phyloP scores from a whole-genome alignment of 176 grass and related monocot species.

The Phoenix roebelenii region DNA sequence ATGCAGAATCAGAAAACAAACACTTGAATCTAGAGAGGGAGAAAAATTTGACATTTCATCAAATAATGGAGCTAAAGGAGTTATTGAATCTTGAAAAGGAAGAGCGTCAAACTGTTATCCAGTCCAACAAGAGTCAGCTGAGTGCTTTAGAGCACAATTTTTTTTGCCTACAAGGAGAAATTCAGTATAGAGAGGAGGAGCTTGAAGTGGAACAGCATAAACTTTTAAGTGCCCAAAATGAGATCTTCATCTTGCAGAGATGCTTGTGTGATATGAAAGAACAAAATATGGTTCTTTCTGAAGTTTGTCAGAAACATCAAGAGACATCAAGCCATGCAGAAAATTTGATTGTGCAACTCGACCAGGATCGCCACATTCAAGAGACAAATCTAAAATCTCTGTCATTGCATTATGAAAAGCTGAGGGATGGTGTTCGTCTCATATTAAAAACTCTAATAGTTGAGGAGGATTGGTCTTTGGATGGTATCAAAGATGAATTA shows the following conservation, averaged over 20 bases:
- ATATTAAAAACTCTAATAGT: constrained; percentile 62
- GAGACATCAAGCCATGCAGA: constrained; percentile 2
- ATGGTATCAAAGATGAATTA: constrained; percentile 70
- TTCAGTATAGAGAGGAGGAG: constrained; percentile 31
- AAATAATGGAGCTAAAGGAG: constrained; percentile 40
- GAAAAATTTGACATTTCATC: constrained; percentile 28
- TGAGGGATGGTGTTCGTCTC: constrained; percentile 52
- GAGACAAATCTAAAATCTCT: constrained; percentile 28
- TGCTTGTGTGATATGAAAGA: constrained; percentile 62
- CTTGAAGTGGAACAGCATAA: constrained; percentile 57
- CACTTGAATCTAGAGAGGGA: constrained; percentile 59
- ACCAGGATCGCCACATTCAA: constrained; percentile 20
- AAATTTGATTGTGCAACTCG: neutral
- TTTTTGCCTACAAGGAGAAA: constrained; percentile 39
- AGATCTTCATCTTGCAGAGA: constrained; percentile 69
- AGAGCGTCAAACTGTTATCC: constrained; percentile 27
- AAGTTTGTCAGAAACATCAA: constrained; percentile 30
- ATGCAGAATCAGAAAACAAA: constrained; percentile 54
- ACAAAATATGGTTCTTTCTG: constrained; percentile 33
- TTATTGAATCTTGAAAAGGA: constrained; percentile 50
- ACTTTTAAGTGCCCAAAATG: constrained; percentile 46
- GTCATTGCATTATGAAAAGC: constrained; percentile 38
- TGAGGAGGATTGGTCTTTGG: constrained; percentile 64
- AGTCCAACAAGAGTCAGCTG: constrained; percentile 30
- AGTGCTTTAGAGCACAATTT: constrained; percentile 21